Evolutionary conservation across 169 alveolate species (phyloP), one percentile per base, ranked within the genome.

Genomic region (Cryptosporidium parvum): DNA sequence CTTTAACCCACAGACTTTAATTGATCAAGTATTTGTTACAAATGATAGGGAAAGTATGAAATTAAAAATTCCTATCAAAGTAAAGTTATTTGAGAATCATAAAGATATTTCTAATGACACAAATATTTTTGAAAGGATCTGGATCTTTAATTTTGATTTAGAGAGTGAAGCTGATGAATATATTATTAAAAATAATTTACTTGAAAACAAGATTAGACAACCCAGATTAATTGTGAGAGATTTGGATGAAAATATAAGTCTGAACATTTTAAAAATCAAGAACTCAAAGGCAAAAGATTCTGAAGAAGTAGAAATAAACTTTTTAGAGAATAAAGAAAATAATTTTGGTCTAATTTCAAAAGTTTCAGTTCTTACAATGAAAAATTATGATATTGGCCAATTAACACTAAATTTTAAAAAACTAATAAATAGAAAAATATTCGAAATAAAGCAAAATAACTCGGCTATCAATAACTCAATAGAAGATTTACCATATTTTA

Each of bases 401-500:
- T 65, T 65, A 16, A 65, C 9, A 9, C 4, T 37, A 14, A 65
- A 31, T 16, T 14, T 65, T 12, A 37, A 37, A 6, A 29, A 44
- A 7, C 8, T 31, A n/a, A 37, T 65, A 37, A 52, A 65, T 29
- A 35, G 10, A 31, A 29, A 65, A 31, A 21, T 65, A 65, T 33
- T 65, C 0, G 51, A 37, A 29, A 16, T 16, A 29, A 65, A 35
- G 18, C 52, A 65, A 65, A 39, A 10, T 5, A 35, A 35, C 7
- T 65, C 72, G 14, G 72, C 53, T 3, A 18, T 9, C 14, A 65
- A n/a, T 33, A 35, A 29, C 8, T 65, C 72, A 31, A 37, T 65
- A 2, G 72, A 53, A 23, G 45, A 33, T 29, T 56, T 73, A 14
- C 68, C 86, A 14, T 73, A 56, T 29, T 59, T 73, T 58, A 53